Evolutionary conservation across 2,329 filamentous ascomycete species (phyloP), one percentile per base, ranked within the genome.

Genomic region (Apiospora aurea): DNA sequence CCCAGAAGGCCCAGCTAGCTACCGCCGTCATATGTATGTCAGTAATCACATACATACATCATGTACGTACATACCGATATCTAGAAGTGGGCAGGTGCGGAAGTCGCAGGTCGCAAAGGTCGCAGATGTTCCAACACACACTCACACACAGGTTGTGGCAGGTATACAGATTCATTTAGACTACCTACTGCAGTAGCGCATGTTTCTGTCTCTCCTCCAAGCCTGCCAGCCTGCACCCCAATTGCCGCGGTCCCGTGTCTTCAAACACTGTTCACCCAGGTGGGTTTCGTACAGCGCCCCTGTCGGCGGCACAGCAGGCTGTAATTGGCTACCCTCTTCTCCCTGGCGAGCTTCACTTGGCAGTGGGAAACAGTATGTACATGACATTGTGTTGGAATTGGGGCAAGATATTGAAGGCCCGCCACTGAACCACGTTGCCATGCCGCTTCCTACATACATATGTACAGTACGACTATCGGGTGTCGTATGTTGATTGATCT

Each of bases 241-340:
- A 64, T 64, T 64, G 57, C 57, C 57, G 57, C 41, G 41, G 57
- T 64, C 29, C 34, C 53, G 51, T 57, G 51, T 57, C 51, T 57
- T 57, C 26, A 34, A 34, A 26, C 51, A 57, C 51, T 57, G 51
- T 57, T 57, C 51, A 57, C 51, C 16, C 0, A 6, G 24, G 51
- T 24, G 29, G 14, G 53, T 61, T 61, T 61, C 53, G 53, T 61
- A 61, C 29, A 61, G 29, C 53, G 29, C 53, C 53, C 38, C 53
- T 38, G 53, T 38, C 29, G 18, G 53, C 41, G 18, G 57, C 57
- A 64, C 29, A 29, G 8, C 57, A 34, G 34, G 10, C 3, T 14
- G 34, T 64, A 64, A 64, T 64, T 38, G 34, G 57, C 18, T 11
- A 29, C 18, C 57, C 34, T 38, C 18, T 24, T 11, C 24, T 64